phyloP scores from a whole-genome alignment of 495 filamentous ascomycete species.

The Venustampulla echinocandica region DNA sequence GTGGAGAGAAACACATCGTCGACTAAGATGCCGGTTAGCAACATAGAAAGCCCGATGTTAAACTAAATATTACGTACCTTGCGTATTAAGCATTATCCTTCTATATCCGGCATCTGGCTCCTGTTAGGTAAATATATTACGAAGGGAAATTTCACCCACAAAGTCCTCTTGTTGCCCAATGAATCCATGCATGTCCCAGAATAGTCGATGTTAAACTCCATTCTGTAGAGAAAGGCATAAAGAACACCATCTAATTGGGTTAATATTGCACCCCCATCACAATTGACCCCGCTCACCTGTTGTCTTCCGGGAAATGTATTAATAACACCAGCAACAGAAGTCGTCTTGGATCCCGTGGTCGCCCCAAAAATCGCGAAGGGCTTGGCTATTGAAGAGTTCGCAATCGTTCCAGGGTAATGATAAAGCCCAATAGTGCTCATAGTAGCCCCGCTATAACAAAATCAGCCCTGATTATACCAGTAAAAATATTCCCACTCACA shows the following conservation, averaged over 20 bases:
- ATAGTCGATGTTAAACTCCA: slow-evolving; percentile 33
- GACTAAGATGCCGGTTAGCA: slow-evolving; percentile 24
- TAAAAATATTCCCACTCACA: slow-evolving; percentile 10
- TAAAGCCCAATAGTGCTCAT: slow-evolving; percentile 38
- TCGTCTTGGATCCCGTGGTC: slow-evolving; percentile 16
- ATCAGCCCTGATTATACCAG: neutral
- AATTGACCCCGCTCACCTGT: slow-evolving; percentile 17
- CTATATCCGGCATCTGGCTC: slow-evolving; percentile 27
- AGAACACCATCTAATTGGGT: slow-evolving; percentile 48
- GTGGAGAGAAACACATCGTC: slow-evolving; percentile 56
- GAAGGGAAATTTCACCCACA: slow-evolving; percentile 6
- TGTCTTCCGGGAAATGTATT: slow-evolving; percentile 48
- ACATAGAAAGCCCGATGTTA: neutral
- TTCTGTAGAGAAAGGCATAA: slow-evolving; percentile 43
- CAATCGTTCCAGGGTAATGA: slow-evolving; percentile 50
- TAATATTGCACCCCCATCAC: neutral
- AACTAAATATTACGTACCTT: neutral
- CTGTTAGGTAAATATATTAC: neutral
- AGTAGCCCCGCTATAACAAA: slow-evolving; percentile 2
- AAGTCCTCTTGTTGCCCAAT: slow-evolving; percentile 50
- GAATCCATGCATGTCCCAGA: slow-evolving; percentile 53
- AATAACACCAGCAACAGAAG: slow-evolving; percentile 46
- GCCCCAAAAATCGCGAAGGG: slow-evolving; percentile 43
- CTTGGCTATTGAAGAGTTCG: slow-evolving; percentile 42
- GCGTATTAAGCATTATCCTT: slow-evolving; percentile 6